phyloP scores from a whole-genome alignment of 305 asterid genomes.

The Solanum hybrid region DNA sequence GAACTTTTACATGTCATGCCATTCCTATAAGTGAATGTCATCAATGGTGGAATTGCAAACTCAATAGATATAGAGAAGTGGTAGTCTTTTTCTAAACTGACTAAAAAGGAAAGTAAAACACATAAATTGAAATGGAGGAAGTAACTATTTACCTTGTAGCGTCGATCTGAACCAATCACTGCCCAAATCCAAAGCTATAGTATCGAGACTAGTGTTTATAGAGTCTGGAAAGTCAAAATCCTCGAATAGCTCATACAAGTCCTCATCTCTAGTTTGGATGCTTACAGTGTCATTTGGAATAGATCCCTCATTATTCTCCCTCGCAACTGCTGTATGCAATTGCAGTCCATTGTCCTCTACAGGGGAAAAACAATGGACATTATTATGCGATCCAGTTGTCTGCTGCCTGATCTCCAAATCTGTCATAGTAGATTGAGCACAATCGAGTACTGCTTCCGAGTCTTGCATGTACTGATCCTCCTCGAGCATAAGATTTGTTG shows the following conservation, averaged over 20 bases:
- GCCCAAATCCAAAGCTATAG: not conserved
- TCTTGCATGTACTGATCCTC: not conserved
- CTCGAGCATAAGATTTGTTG: not conserved
- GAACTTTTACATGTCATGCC: not conserved
- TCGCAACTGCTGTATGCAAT: not conserved
- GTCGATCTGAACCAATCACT: not conserved
- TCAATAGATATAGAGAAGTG: not conserved
- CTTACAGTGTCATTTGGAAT: not conserved
- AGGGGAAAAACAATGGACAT: not conserved
- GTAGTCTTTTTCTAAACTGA: not conserved
- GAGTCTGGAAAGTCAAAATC: not conserved
- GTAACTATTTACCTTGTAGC: not conserved
- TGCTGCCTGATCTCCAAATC: not conserved
- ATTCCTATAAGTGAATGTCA: not conserved
- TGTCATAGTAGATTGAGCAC: not conserved
- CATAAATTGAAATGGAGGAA: not conserved
- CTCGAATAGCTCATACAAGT: not conserved
- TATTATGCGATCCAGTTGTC: not conserved
- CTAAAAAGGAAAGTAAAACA: not conserved
- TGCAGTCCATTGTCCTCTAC: not conserved
- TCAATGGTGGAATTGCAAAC: not conserved
- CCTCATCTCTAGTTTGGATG: not conserved
- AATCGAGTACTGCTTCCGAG: not conserved
- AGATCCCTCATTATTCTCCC: not conserved
- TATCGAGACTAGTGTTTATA: not conserved